phyloP scores from a whole-genome alignment of 1,284 basidiomycete species.

The Anthracocystis setariae region DNA sequence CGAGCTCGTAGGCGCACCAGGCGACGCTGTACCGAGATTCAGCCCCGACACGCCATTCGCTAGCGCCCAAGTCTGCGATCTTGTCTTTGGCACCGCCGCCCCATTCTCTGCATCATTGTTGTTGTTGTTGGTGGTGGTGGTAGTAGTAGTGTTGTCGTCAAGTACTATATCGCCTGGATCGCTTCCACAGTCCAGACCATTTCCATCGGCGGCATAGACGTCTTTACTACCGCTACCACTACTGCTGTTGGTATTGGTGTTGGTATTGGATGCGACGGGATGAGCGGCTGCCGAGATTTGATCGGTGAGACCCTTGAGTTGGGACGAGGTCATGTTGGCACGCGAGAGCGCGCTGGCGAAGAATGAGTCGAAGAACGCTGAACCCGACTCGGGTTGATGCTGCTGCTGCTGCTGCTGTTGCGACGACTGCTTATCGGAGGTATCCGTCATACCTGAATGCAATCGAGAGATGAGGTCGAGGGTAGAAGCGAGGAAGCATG shows the following conservation, averaged over 20 bases:
- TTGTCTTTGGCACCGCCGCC: neutral
- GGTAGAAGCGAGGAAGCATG: no score
- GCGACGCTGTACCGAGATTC: conserved; percentile 21
- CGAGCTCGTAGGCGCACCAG: conserved; percentile 11
- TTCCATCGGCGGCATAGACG: conserved; percentile 41
- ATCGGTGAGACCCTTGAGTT: conserved; percentile 26
- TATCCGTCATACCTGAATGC: no score
- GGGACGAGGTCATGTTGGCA: conserved; percentile 41
- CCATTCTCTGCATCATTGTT: neutral
- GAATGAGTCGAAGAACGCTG: conserved; percentile 47
- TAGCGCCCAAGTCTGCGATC: conserved; percentile 14
- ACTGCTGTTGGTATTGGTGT: no score
- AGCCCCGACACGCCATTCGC: conserved; percentile 33
- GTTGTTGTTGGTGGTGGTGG: conserved; percentile 1
- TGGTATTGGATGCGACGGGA: no score
- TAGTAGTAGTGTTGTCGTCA: neutral
- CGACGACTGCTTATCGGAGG: no score
- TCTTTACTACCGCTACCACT: conserved; percentile 12
- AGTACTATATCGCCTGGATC: conserved; percentile 41
- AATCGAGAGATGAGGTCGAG: no score
- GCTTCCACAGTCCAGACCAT: conserved; percentile 46
- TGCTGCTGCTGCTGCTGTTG: neutral
- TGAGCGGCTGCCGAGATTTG: conserved; percentile 16
- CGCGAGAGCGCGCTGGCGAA: conserved; percentile 44
- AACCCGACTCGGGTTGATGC: conserved; percentile 13